A percentile compares a stretch with the other conserved stretches of the same genome.
Conservation (phyloP, 169 alveolate species). For the Plasmodium billcollinsi region DNA sequence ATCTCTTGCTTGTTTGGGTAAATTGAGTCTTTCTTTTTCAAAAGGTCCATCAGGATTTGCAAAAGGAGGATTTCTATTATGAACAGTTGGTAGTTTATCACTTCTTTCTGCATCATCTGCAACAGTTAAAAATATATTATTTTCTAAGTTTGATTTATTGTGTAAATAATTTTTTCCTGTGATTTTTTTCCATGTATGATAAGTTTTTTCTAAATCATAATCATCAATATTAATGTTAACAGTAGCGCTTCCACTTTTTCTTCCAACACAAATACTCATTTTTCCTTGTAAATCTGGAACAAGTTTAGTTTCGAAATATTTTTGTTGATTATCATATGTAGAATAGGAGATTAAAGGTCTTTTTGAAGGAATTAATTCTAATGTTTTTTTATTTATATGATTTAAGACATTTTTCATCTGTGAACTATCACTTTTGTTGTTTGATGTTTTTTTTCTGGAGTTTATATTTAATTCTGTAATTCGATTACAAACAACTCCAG, state of each 20-base stretch:
- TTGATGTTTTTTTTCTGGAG: slow-evolving; percentile 47
- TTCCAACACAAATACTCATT: slow-evolving; percentile 76
- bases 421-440: slow-evolving; percentile 50
- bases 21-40: slow-evolving; percentile 66
- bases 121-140: slow-evolving; percentile 79
- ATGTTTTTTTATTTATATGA: slow-evolving; percentile 14
- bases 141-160: slow-evolving; percentile 65
- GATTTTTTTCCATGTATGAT: slow-evolving; percentile 71
- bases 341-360: slow-evolving; percentile 53
- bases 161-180: slow-evolving; percentile 44
- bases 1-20: slow-evolving; percentile 74
- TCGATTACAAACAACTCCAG: slow-evolving; percentile 74
- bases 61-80: slow-evolving; percentile 78
- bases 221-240: slow-evolving; percentile 66
- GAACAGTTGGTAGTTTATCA: slow-evolving; percentile 73
- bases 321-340: slow-evolving; percentile 62
- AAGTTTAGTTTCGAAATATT: slow-evolving; percentile 66
- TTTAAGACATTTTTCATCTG: slow-evolving; percentile 63
- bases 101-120: slow-evolving; percentile 74
- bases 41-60: slow-evolving; percentile 82
- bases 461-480: slow-evolving; percentile 67
- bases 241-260: slow-evolving; percentile 77
- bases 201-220: slow-evolving; percentile 68
- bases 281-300: slow-evolving; percentile 72
- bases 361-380: slow-evolving; percentile 31